These are phyloP conservation scores for Echinochloa phyllopogon DNA, from an alignment of 176 grass and related monocot genomes.

Conservation along the genomic window DNA sequence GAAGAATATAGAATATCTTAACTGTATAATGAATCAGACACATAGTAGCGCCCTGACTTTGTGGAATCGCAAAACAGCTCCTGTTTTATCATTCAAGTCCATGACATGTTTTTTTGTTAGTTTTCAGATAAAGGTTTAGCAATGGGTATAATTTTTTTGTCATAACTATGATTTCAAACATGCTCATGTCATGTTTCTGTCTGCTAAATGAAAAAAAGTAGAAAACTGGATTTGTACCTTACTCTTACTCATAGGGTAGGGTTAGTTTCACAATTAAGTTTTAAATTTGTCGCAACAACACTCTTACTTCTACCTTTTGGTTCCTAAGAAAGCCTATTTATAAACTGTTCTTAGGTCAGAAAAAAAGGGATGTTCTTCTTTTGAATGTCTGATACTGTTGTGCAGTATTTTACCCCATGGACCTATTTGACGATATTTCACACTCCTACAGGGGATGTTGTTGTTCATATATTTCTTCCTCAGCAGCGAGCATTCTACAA, in stretches of 20 bases:
- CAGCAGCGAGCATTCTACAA: conserved; percentile 91
- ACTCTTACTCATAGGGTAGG: neutral
- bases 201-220: neutral
- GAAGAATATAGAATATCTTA: neutral
- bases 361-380: neutral
- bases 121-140: neutral
- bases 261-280: neutral
- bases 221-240: neutral
- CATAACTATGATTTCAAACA: neutral
- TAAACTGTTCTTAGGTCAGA: neutral
- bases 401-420: neutral
- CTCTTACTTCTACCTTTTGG: neutral
- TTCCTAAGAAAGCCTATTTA: neutral
- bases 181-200: neutral
- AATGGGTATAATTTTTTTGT: neutral
- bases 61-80: neutral
- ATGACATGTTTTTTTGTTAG: neutral
- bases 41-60: conserved; percentile 3
- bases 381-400: neutral
- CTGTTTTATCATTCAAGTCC: neutral
- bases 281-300: neutral
- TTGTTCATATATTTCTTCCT: conserved; percentile 96
- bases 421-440: neutral
- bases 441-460: conserved; percentile 78
- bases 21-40: neutral